phyloP scores from a whole-genome alignment of 2,329 filamentous ascomycete genomes.

The Eutypella sp. region DNA sequence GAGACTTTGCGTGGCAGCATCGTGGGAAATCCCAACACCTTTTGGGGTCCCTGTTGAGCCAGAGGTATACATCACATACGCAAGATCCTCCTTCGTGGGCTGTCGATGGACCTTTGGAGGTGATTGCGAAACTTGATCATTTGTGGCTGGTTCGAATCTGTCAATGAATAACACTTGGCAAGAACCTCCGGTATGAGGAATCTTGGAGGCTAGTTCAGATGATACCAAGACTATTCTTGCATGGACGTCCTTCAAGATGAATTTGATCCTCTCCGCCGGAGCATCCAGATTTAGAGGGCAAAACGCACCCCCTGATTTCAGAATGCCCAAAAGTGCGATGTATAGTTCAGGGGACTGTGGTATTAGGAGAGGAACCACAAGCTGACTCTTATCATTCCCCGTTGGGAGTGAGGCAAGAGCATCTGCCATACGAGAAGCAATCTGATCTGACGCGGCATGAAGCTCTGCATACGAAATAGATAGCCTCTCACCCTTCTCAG shows the following conservation, averaged over 20 bases:
- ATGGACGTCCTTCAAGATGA: conserved; percentile 73
- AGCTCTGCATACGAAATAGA: conserved; percentile 59
- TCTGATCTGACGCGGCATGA: conserved; percentile 49
- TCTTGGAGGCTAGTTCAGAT: conserved; percentile 35
- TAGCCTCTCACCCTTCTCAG: conserved; percentile 38
- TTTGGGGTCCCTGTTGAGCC: conserved; percentile 87
- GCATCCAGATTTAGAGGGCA: conserved; percentile 78
- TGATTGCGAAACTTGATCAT: background rate
- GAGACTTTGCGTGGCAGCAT: conserved; percentile 74
- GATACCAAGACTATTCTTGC: conserved; percentile 66
- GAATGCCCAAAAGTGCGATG: conserved; percentile 67
- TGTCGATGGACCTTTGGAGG: background rate
- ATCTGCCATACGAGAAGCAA: conserved; percentile 49
- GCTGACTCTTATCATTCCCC: conserved; percentile 19
- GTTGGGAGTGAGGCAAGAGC: conserved; percentile 18
- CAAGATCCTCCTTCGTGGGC: conserved; percentile 42
- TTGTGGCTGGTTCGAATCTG: conserved; percentile 9
- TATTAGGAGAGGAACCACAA: conserved; percentile 69
- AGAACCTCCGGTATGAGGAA: conserved; percentile 28
- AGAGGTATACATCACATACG: conserved; percentile 92
- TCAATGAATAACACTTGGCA: conserved; percentile 35
- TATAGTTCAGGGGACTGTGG: conserved; percentile 76
- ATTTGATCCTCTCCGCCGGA: conserved; percentile 69
- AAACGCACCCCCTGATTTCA: conserved; percentile 80
- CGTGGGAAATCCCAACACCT: conserved; percentile 77